phyloP scores from a whole-genome alignment of 2,329 filamentous ascomycete genomes.

The Podosphaera xanthii region DNA sequence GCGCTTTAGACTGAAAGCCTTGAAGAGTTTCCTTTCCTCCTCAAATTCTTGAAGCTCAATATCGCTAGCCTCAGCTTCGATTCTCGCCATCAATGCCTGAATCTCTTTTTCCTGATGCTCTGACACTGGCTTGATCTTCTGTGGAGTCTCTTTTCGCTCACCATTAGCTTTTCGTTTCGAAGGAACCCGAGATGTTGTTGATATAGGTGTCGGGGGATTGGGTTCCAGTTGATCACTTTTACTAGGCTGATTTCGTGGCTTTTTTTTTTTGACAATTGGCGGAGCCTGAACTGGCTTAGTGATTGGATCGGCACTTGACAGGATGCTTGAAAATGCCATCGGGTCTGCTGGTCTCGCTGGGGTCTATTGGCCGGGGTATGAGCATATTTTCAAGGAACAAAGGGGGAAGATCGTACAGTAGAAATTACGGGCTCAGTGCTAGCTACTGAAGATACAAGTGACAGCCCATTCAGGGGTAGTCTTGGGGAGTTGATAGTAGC shows the following conservation, averaged over 20 bases:
- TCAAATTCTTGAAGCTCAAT: constrained; percentile 29
- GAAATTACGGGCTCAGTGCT: constrained; percentile 8
- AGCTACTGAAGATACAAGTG: constrained; percentile 11
- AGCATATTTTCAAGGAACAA: background rate
- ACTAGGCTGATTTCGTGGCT: constrained; percentile 8
- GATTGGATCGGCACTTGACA: constrained; percentile 55
- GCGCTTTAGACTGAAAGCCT: constrained; percentile 41
- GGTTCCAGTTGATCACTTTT: background rate
- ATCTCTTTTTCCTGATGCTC: constrained; percentile 45
- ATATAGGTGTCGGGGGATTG: constrained; percentile 6
- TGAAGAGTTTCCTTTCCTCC: constrained; percentile 25
- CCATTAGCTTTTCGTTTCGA: constrained; percentile 18
- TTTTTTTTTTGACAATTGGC: constrained; percentile 10
- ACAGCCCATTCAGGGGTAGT: constrained; percentile 21
- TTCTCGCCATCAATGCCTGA: constrained; percentile 36
- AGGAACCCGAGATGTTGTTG: constrained; percentile 20
- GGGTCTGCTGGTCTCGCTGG: constrained; percentile 57
- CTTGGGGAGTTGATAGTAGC: constrained; percentile 25
- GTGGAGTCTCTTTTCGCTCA: constrained; percentile 31
- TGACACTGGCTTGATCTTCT: constrained; percentile 23
- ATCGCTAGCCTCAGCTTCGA: constrained; percentile 35
- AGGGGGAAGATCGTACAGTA: background rate
- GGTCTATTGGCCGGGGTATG: constrained; percentile 25
- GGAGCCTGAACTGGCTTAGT: constrained; percentile 24
- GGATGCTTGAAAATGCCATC: constrained; percentile 91